Percentiles rank a stretch among this genome's conserved stretches.
Evolutionary conservation across 345 rosid genomes (phyloP).

Genomic region (Aquilaria sinensis): DNA sequence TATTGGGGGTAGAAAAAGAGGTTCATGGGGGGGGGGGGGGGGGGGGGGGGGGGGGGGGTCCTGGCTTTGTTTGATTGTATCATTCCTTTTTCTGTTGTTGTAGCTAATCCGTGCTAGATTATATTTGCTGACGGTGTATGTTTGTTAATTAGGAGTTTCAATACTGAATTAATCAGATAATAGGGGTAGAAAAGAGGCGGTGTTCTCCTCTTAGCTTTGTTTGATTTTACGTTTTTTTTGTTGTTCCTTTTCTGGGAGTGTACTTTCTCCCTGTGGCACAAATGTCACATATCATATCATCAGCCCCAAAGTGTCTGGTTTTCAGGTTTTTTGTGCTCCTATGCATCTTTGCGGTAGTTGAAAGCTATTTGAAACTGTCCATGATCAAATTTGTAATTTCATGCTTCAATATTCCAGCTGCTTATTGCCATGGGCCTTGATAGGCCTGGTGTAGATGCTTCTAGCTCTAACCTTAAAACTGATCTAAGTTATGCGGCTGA

Average conservation of each 20-base stretch:
- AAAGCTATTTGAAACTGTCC: background rate
- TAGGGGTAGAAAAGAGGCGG: too few relatives aligned
- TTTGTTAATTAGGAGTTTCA: background rate
- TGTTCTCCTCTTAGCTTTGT: too few relatives aligned
- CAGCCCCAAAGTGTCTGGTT: background rate
- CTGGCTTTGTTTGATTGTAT: too few relatives aligned
- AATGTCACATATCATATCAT: background rate
- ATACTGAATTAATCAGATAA: too few relatives aligned
- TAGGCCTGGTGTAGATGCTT: slow-evolving; percentile 27
- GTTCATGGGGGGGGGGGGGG: too few relatives aligned
- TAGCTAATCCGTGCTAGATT: background rate
- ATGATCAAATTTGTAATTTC: slow-evolving; percentile 1
- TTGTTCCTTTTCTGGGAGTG: too few relatives aligned
- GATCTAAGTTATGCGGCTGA: slow-evolving; percentile 34
- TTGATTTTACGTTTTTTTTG: too few relatives aligned
- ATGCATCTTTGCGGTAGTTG: background rate
- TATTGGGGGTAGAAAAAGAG: too few relatives aligned
- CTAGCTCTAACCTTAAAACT: slow-evolving; percentile 23
- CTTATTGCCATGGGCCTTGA: slow-evolving; percentile 45
- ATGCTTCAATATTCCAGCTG: slow-evolving; percentile 28
- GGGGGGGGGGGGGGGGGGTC: too few relatives aligned
- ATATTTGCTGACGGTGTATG: background rate
- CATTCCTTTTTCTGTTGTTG: too few relatives aligned
- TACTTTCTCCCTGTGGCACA: background rate
- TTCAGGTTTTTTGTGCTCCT: background rate